phyloP scores from a whole-genome alignment of 768 basidiomycete genomes.

The Phaeotremella skinneri region DNA sequence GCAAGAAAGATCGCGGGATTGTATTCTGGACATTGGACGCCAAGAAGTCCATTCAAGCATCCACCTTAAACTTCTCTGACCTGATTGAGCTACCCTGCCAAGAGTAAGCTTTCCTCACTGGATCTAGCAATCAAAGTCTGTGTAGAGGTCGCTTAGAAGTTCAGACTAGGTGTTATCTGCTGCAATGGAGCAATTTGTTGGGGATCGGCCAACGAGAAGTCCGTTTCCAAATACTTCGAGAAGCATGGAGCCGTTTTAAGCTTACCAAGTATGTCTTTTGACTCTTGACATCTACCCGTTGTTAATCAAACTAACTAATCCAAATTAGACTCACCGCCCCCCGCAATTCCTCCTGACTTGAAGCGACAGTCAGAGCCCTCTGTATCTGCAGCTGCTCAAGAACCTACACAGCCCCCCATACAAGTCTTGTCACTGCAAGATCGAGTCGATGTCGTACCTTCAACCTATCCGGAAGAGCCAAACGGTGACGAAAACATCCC shows the following conservation, averaged over 20 bases:
- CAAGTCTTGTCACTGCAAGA: not conserved
- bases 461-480: slow-evolving; percentile 40
- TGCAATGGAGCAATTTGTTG: slow-evolving; percentile 1
- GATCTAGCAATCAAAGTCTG: not conserved
- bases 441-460: slow-evolving; percentile 29
- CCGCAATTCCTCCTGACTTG: no score
- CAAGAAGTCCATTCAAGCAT: slow-evolving; percentile 21
- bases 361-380: no score
- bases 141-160: not conserved
- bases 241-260: not conserved
- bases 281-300: no score
- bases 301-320: no score
- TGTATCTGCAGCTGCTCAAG: not conserved
- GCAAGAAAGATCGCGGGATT: slow-evolving; percentile 13
- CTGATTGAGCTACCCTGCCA: slow-evolving; percentile 24
- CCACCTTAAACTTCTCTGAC: slow-evolving; percentile 14
- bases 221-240: not conserved
- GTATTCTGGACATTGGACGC: slow-evolving; percentile 25
- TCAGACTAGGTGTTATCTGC: not conserved
- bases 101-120: slow-evolving; percentile 5
- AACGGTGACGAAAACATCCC: not conserved
- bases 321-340: no score
- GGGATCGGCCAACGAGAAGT: not conserved
- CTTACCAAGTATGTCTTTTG: no score
- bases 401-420: not conserved